Base-by-base conservation (phyloP, 768 basidiomycete genomes). In the Leucogyrophana mollusca region DNA sequence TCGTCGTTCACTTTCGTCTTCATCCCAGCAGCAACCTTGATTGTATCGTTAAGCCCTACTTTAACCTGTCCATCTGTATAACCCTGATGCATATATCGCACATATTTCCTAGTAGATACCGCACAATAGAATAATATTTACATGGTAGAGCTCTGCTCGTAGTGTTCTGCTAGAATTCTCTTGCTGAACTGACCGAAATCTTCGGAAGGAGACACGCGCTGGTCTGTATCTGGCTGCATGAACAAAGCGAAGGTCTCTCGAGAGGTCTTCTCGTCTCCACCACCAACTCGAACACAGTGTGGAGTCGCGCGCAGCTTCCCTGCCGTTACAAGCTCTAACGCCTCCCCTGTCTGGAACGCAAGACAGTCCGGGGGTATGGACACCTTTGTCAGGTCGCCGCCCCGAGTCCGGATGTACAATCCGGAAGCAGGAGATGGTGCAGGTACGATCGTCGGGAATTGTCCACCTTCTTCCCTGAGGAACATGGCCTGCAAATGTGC, bases 321-420 rank as follows among this genome's bases (percentile, higher is more conserved):
- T 9, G 76, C 81, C 2, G 95, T 97, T 18, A 94, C 85, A 18
- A 97, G 73, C 63, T 96, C 85, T 17, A 99, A 79, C 8, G 95
- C 91, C 68, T 99, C 94, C 5, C 96, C 96, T 0, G 94, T 98
- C 65, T 99, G 96, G 66, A 99, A 97, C 3, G 94, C 95, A 42
- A 95, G 69, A 58, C 86, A 90, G 59, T 90, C 80, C 14, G 69
- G 58, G 4, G 96, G 95, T 52, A 99, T 96, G 2, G 82, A 75
- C 14, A 95, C 91, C 63, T 91, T 94, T 11, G 80, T 82, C 21
- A 94, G 64, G 18, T 81, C 71, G 2, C 88, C 85, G 3, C 85
- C 85, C 25, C 94, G 81, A 17, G 89, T 92, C 37, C 83, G 83
- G 56, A 99, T 96, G 68, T 94, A 96, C 13, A 99, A 75, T 0